Conservation (phyloP, 352 stramenopile genomes). For the Phytopythium chamaehyphon region DNA sequence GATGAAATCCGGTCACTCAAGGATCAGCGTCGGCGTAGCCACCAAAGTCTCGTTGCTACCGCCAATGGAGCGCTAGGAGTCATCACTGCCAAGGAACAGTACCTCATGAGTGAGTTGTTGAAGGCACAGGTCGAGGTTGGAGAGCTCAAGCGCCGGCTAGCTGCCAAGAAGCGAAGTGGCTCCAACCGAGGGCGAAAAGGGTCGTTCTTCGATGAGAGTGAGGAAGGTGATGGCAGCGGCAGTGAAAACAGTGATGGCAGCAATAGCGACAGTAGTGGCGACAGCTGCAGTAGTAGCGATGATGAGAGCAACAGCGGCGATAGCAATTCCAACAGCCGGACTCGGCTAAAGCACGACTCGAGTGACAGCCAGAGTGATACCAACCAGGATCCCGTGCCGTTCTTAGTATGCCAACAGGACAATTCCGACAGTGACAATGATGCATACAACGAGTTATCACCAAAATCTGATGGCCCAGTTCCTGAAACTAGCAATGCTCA, state of each 20-base stretch:
- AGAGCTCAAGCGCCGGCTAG: conserved; percentile 16
- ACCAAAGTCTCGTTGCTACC: conserved; percentile 14
- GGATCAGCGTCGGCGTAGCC: conserved; percentile 25
- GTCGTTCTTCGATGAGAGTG: conserved; percentile 3
- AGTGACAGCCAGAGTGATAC: no score
- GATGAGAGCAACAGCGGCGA: conserved; percentile 1
- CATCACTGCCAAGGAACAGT: conserved; percentile 22
- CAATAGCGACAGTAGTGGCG: conserved; percentile 8
- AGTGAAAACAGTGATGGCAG: conserved; percentile 1
- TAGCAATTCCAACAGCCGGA: background rate
- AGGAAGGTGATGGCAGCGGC: background rate
- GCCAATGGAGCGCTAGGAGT: conserved; percentile 12
- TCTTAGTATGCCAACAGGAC: no score
- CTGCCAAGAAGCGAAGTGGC: conserved; percentile 8
- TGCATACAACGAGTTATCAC: no score
- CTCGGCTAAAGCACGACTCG: no score
- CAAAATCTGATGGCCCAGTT: no score
- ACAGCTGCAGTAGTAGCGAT: background rate
- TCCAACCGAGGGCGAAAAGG: background rate
- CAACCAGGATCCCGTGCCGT: no score
- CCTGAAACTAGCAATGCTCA: no score
- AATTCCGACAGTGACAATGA: no score
- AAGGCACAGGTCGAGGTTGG: conserved; percentile 20
- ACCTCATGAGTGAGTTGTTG: conserved; percentile 28
- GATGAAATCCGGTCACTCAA: conserved; percentile 31